Evolutionary conservation across 768 basidiomycete species (phyloP), one percentile per base, ranked within the genome.

Genomic region (Boletales sp.): DNA sequence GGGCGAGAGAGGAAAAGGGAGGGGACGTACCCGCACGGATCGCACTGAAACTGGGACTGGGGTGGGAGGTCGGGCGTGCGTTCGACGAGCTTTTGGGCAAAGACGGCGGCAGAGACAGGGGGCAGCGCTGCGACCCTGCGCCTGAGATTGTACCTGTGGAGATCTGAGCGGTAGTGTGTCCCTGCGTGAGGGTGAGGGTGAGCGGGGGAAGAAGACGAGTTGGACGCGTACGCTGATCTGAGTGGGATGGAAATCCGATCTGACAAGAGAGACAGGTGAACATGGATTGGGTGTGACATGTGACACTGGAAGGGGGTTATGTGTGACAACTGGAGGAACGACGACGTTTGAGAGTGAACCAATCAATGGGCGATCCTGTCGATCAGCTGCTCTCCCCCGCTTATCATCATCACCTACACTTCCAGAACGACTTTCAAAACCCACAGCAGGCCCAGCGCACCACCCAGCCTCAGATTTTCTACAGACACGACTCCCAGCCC

Each of bases 101-200:
- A 99, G 2, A 85, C 58, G 8, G 76, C 70, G 0, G 77, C 80
- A 51, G 82, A 84, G 60, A 99, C 83, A 2, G 95, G 94, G 9
- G 91, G 87, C 2, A 99, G 78, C 6, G 80, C 82, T 2, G 95
- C 94, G 15, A 98, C 89, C 28, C 93, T 84, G 56, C 94, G 87
- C 75, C 95, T 95, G 84, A 97, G 92, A 65, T 99, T 99, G 72
- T 99, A 99, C 46, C 94, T 78, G 72, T 99, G 96, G 68, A 90
- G 88, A 69, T 99, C 96, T 21, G 91, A 90, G 55, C 84, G 82
- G 69, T 95, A 97, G 66, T 99, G 96, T 0, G 73, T 71, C 51
- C 95, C 89, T 91, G 58, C 13, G 58, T 25, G 39, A 17, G 57
- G 46, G 18, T 21, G 21, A 21, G 21, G 2, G 55, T 51, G 28